These are phyloP conservation scores for Phytophthora tentaculata DNA, from an alignment of 352 stramenopile genomes.

Conservation along the genomic window DNA sequence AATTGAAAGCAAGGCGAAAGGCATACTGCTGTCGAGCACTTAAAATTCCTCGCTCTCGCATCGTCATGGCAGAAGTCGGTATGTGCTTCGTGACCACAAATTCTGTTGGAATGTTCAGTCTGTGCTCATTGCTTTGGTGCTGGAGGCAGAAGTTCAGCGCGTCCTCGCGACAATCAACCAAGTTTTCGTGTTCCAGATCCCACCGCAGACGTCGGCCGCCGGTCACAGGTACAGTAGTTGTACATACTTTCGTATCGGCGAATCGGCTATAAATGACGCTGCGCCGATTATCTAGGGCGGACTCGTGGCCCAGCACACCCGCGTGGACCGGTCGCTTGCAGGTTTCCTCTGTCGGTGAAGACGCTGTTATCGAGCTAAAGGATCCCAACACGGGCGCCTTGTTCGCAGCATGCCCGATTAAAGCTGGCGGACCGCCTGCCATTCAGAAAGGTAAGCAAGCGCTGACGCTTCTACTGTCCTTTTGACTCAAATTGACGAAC, in stretches of 20 bases:
- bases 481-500: neutral
- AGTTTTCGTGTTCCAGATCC: slow-evolving; percentile 76
- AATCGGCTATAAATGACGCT: slow-evolving; percentile 1
- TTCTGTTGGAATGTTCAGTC: neutral
- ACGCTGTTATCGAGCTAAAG: slow-evolving; percentile 67
- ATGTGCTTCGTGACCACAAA: slow-evolving; percentile 1
- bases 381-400: slow-evolving; percentile 57
- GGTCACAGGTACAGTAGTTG: slow-evolving; percentile 52
- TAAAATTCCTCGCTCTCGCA: no score
- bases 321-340: slow-evolving; percentile 68
- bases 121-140: neutral
- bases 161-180: slow-evolving; percentile 74
- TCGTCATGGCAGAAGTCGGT: slow-evolving; percentile 37
- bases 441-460: slow-evolving; percentile 62
- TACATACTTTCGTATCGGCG: neutral
- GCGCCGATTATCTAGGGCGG: slow-evolving; percentile 39
- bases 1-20: no score
- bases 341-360: slow-evolving; percentile 66
- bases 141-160: slow-evolving; percentile 51
- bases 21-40: no score
- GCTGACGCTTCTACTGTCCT: neutral
- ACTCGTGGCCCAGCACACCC: slow-evolving; percentile 68
- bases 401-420: slow-evolving; percentile 72
- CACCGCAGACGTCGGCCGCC: slow-evolving; percentile 60
- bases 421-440: slow-evolving; percentile 55